These are phyloP conservation scores for Acrocalymma vagum DNA, from an alignment of 2,329 filamentous ascomycete genomes.

Conservation along the genomic window DNA sequence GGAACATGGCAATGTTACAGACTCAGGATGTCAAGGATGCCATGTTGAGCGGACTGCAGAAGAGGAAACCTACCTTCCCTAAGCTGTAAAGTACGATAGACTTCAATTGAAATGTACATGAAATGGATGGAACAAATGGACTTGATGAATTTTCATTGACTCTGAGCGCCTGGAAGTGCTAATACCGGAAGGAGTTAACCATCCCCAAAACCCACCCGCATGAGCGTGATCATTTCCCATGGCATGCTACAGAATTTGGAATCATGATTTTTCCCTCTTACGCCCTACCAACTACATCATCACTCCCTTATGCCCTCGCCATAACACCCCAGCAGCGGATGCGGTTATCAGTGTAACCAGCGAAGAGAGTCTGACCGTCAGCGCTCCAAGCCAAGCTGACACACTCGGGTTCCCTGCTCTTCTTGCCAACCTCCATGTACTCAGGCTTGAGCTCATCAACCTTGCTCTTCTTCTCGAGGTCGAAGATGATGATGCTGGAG, in stretches of 20 bases:
- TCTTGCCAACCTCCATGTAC: conserved; percentile 95
- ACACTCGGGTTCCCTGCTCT: conserved; percentile 98
- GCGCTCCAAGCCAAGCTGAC: conserved; percentile 96
- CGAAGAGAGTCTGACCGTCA: conserved; percentile 98
- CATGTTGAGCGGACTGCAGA: conserved; percentile 78
- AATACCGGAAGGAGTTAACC: conserved; percentile 47
- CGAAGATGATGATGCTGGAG: conserved; percentile 99
- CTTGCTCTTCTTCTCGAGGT: conserved; percentile 99
- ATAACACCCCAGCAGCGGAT: conserved; percentile 54
- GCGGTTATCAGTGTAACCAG: conserved; percentile 99
- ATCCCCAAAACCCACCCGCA: conserved; percentile 44
- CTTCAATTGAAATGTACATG: neutral
- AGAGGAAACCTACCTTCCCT: conserved; percentile 81
- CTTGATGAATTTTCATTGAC: conserved; percentile 54
- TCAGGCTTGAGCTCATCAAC: conserved; percentile 99
- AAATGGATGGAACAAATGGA: conserved; percentile 29
- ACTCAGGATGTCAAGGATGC: conserved; percentile 79
- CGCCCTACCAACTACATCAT: conserved; percentile 32
- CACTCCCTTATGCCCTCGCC: conserved; percentile 49
- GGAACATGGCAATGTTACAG: conserved; percentile 87
- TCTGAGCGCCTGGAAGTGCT: conserved; percentile 53
- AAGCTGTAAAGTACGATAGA: conserved; percentile 68
- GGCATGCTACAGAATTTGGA: conserved; percentile 50
- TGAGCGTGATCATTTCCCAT: conserved; percentile 47
- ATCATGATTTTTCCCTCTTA: conserved; percentile 47